These are phyloP conservation scores for Candida golubevii DNA, from an alignment of 805 yeast genomes.

Conservation along the genomic window DNA sequence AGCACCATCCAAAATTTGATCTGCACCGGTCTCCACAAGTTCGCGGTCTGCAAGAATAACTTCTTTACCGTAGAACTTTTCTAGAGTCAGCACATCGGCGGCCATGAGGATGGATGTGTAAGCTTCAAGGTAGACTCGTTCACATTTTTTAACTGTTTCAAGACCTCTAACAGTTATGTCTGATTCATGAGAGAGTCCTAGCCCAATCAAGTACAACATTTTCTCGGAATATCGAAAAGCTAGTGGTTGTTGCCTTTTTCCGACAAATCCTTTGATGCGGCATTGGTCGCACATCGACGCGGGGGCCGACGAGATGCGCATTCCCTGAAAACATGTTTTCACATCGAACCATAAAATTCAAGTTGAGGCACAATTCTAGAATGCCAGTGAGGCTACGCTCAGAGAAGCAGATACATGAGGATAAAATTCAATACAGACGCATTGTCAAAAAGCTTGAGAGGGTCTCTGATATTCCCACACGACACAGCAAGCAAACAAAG, in stretches of 20 bases:
- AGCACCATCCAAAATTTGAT: constrained; percentile 72
- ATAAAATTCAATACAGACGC: constrained; percentile 1
- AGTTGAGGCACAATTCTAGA: not conserved
- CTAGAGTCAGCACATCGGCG: constrained; percentile 70
- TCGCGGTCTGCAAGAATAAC: constrained; percentile 92
- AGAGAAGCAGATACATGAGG: constrained; percentile 6
- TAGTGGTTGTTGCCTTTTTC: not conserved
- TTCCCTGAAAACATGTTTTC: no score
- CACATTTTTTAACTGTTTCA: constrained; percentile 75
- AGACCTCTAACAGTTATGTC: constrained; percentile 95
- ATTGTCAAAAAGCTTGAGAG: not conserved
- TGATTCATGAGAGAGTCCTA: constrained; percentile 82
- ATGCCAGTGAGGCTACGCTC: constrained; percentile 7
- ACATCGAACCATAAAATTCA: no score
- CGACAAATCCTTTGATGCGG: not conserved
- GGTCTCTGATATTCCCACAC: constrained; percentile 4
- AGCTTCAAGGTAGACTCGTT: constrained; percentile 91
- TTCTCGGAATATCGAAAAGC: no score
- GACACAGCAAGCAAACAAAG: not conserved
- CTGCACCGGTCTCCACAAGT: constrained; percentile 86
- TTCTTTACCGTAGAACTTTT: constrained; percentile 78
- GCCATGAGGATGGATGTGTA: constrained; percentile 95
- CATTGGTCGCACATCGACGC: no score
- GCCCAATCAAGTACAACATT: constrained; percentile 88
- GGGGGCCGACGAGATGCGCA: no score